phyloP scores from a whole-genome alignment of 2,329 filamentous ascomycete genomes.

The Neopestalotiopsis clavispora region DNA sequence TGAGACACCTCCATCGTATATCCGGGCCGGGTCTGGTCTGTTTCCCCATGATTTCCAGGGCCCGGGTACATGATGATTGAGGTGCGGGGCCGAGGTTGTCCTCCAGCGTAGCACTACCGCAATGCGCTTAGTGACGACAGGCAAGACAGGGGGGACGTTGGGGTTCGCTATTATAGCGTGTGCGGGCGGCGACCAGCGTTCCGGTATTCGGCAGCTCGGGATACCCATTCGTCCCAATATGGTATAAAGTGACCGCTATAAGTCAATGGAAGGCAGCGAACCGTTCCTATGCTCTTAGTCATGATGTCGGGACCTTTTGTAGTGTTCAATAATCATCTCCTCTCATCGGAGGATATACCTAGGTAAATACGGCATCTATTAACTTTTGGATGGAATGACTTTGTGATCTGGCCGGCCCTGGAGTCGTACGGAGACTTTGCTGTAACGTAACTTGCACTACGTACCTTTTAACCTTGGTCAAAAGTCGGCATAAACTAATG shows the following conservation, averaged over 20 bases:
- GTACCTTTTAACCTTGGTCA: too few species aligned
- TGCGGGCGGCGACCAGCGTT: background rate
- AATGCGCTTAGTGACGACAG: background rate
- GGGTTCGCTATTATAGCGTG: background rate
- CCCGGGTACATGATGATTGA: background rate
- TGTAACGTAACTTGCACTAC: too few species aligned
- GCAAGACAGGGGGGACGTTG: background rate
- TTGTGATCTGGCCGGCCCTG: too few species aligned
- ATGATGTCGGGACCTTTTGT: too few species aligned
- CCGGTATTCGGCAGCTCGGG: background rate
- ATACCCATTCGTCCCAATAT: background rate
- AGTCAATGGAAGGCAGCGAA: too few species aligned
- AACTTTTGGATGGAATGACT: too few species aligned
- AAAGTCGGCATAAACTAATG: too few species aligned
- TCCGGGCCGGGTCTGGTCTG: background rate
- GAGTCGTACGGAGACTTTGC: too few species aligned
- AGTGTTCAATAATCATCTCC: background rate
- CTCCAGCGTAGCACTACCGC: background rate
- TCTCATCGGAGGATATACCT: background rate
- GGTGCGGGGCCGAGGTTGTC: slow-evolving; percentile 13
- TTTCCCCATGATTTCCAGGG: background rate
- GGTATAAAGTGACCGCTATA: too few species aligned
- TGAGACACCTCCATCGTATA: background rate
- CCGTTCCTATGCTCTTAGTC: too few species aligned
- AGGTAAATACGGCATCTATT: too few species aligned